Percentiles rank a stretch among this genome's conserved stretches.
Conservation (phyloP, 1,284 basidiomycete genomes). For the Filobasidium uniguttulatum region DNA sequence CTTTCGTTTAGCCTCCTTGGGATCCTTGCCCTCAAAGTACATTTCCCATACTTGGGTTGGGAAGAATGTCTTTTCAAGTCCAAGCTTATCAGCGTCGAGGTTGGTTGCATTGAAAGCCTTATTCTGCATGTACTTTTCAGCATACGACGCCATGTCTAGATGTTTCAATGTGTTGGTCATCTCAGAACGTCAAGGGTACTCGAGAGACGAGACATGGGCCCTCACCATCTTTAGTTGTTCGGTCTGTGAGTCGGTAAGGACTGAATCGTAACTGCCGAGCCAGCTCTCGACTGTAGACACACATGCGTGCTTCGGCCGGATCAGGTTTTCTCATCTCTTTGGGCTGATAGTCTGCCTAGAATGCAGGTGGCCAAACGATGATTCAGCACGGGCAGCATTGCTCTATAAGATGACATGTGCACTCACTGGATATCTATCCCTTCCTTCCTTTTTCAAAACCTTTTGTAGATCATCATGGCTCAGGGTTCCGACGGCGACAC, state of each 20-base stretch:
- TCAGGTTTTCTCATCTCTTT: conserved; percentile 14
- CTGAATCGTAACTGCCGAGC: conserved; percentile 9
- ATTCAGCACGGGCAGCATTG: not conserved
- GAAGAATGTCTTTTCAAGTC: conserved; percentile 27
- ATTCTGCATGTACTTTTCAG: conserved; percentile 22
- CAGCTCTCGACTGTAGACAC: conserved; percentile 11
- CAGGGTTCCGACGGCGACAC: conserved; percentile 11
- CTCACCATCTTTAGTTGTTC: conserved; percentile 10
- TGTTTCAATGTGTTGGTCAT: not conserved
- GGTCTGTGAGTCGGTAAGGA: conserved; percentile 13
- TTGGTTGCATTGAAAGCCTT: conserved; percentile 11
- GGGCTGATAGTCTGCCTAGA: conserved; percentile 18
- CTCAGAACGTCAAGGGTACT: not conserved
- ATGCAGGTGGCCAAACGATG: not conserved
- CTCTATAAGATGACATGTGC: no score
- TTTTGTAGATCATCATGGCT: conserved; percentile 12
- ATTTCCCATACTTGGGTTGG: conserved; percentile 31
- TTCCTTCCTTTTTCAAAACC: conserved; percentile 19
- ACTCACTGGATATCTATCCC: conserved; percentile 31
- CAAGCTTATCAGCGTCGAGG: conserved; percentile 21
- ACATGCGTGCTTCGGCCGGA: conserved; percentile 10
- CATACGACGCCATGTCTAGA: conserved; percentile 35
- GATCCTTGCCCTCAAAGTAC: conserved; percentile 27
- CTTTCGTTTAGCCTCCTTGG: conserved; percentile 2
- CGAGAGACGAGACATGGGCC: not conserved